These are phyloP conservation scores for Purpureocillium takamizusanense DNA, from an alignment of 2,329 filamentous ascomycete genomes.

Conservation along the genomic window DNA sequence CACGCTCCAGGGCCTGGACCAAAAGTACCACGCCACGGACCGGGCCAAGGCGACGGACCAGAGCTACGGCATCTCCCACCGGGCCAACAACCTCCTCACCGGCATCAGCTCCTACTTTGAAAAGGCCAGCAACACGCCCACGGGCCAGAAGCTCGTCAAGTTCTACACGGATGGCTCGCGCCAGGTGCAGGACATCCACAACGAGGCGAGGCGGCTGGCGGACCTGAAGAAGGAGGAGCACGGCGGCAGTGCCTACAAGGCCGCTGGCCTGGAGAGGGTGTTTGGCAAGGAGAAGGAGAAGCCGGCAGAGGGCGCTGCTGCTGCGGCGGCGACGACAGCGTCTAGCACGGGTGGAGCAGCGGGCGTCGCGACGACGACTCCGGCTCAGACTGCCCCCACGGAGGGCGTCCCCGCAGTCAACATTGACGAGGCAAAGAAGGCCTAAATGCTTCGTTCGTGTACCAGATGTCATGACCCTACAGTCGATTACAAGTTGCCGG, in stretches of 20 bases:
- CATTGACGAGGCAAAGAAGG: constrained; percentile 15
- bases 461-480: too few relatives aligned
- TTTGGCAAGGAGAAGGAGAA: constrained; percentile 44
- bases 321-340: constrained; percentile 11
- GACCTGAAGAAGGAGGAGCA: constrained; percentile 69
- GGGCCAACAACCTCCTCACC: constrained; percentile 53
- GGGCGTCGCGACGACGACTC: neutral
- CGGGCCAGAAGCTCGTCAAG: constrained; percentile 74
- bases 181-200: constrained; percentile 90
- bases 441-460: too few relatives aligned
- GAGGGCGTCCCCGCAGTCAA: constrained; percentile 11
- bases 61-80: constrained; percentile 71
- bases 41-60: constrained; percentile 76
- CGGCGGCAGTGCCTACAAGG: constrained; percentile 51
- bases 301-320: constrained; percentile 12
- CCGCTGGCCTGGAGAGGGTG: constrained; percentile 46
- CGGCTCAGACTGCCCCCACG: constrained; percentile 3
- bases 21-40: constrained; percentile 80
- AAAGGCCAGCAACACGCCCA: constrained; percentile 79
- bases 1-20: constrained; percentile 69
- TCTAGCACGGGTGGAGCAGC: constrained; percentile 10
- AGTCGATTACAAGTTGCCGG: too few relatives aligned
- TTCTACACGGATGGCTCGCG: constrained; percentile 83
- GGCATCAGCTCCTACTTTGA: constrained; percentile 87
- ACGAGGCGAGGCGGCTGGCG: constrained; percentile 79